Evolutionary conservation across 129 eudicot species (phyloP), one percentile per base, ranked within the genome.

Genomic region (Artemisia annua): DNA sequence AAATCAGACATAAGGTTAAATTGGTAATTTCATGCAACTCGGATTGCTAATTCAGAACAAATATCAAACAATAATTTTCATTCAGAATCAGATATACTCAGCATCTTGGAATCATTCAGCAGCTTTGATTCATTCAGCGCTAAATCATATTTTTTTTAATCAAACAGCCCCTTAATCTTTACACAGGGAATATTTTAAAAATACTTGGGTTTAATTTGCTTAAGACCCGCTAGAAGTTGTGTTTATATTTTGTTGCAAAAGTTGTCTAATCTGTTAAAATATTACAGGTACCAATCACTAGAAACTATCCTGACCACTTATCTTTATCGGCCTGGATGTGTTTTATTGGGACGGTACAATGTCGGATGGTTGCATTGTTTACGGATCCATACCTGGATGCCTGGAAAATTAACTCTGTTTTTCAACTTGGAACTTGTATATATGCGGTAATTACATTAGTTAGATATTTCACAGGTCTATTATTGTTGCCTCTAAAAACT

Each of bases 311-410:
- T 1, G 96, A 94, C 77, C 92, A 94, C 79, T 60, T 88, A 22
- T 88, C 91, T 0, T 73, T 90, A 22, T 86, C 99, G 1, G 91
- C 89, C 69, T 88, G 93, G 97, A 83, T 88, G 87, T 90, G 96
- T 67, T 81, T 86, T 74, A 57, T 83, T 32, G 88, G 87, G n/a
- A 76, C 89, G 48, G 5, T 86, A 6, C 97, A 94, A 82, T 88
- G 96, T 52, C 94, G 74, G 11, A 6, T 67, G 2, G 65, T 88
- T 35, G 66, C 92, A 44, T 66, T 78, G 18, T 80, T 88, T 70
- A 9, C 87, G 0, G 97, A 90, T 53, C 88, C 81, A 3, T 69
- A 86, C 60, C 60, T 83, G 58, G 78, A 79, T 3, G 83, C 78
- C 54, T 94, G 99, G 99, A 83, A 79, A 76, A 30, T 90, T 56